Evolutionary conservation across 1,284 basidiomycete species (phyloP), one percentile per base, ranked within the genome.

Genomic region (Rhodotorula sp.): DNA sequence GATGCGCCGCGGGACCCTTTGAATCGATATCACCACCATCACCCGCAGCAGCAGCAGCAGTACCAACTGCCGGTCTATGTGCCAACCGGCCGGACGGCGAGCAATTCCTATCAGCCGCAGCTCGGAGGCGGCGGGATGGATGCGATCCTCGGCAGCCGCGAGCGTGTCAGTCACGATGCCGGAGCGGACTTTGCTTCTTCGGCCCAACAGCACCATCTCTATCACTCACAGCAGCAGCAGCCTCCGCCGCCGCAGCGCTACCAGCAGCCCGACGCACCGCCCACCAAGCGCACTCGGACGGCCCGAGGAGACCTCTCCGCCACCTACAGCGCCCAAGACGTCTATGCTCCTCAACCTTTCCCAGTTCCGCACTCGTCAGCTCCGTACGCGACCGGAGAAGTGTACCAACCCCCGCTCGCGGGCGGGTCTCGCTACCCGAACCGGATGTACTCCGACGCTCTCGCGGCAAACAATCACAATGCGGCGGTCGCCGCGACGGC

Each of bases 321-420:
- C 14, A 34, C 49, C 26, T 68, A 68, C 49, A 68, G 46, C 57
- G 49, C 48, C 15, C 31, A 58, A 34, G 23, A 21, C 46, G 67
- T 68, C 6, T 68, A 68, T 48, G 67, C 67, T 1, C 61, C 67
- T 1, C 39, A 20, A 7, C 67, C 67, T 3, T 56, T 63, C n/a
- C 61, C 15, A 29, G 10, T 23, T 26, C 51, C 51, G 21, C 56
- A 5, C 57, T 46, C 39, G 20, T 29, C 61, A 39, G 29, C 16
- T 69, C 70, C 70, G 5, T 72, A 72, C 67, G 62, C 70, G 61
- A 72, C 70, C 8, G 67, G 60, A 10, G 39, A 49, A n/a, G 67
- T 72, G 23, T 72, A 72, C 57, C 59, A n/a, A 5, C 51, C n/a
- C 23, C 46, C 12, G 26, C 57, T 39, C 57, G 57, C 62, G 23